Base-by-base conservation (phyloP, 176 grass and related monocot species). In the Dendrocalamus sinicus region DNA sequence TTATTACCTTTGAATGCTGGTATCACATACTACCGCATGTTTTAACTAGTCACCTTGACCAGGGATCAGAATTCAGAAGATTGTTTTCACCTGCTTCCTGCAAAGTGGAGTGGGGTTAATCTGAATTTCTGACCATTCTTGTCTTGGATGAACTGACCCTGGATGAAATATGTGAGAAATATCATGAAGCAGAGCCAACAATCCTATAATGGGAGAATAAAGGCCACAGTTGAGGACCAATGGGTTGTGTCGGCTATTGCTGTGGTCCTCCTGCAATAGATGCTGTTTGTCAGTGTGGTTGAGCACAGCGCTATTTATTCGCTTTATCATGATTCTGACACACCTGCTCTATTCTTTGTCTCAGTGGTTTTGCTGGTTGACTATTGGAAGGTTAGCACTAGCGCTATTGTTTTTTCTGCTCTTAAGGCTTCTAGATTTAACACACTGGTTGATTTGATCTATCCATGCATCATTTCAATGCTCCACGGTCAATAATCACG, bases 191-290 rank as follows among this genome's bases (percentile, higher is more conserved):
- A 17, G 41, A 53, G 8, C 11, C 70, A 32, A 43, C 70, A 51
- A 67, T 28, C 41, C 12, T 44, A 60, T 80, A 51, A 75, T 69
- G 50, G 62, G 59, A 39, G 82, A 75, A 89, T 61, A 69, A 69
- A 80, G 75, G 76, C 39, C 14, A 58, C 69, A 41, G 76, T 73
- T 75, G 88, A 28, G 24, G 17, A 4, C 46, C 57, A 55, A 86
- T 45, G 10, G 23, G 46, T 11, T 84, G 44, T 86, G 74, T 89
- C 75, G 57, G 75, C 26, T 74, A 8, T 43, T 26, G 80, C 8
- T 40, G 76, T 89, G 82, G 77, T 89, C 82, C 82, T 61, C 2
- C 4, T 10, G 40, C 23, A 73, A 85, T 81, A 51, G 61, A 89
- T 89, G 78, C 82, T 69, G 70, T 81, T 26, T 55, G 82, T 75